Conservation (phyloP, 306 rosid genomes). For the Rosa rugosa region DNA sequence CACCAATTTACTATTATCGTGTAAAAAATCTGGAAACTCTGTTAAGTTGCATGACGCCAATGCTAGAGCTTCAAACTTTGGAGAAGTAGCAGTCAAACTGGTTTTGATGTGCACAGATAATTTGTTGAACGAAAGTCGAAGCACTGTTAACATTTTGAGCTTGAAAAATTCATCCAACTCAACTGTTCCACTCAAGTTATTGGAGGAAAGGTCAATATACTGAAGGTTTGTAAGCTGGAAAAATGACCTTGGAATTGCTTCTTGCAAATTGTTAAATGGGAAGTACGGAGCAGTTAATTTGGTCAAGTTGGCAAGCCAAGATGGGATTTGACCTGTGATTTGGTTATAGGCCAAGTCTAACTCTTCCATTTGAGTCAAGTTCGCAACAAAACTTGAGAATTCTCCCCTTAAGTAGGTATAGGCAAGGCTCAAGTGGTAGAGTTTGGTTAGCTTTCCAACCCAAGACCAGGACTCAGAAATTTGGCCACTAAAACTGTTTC, state of each 20-base stretch:
- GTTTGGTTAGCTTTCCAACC: conserved; percentile 7
- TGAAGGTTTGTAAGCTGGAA: conserved; percentile 13
- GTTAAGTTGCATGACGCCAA: conserved; percentile 19
- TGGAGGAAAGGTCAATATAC: not conserved
- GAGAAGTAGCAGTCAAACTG: not conserved
- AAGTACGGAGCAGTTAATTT: not conserved
- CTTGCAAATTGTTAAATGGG: conserved; percentile 11
- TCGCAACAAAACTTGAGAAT: conserved; percentile 14
- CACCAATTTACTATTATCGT: not conserved
- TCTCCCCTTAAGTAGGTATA: not conserved
- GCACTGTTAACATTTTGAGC: not conserved
- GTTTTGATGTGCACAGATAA: conserved; percentile 12
- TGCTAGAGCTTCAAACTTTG: not conserved
- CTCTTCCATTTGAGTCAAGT: not conserved
- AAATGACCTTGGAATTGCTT: conserved; percentile 19
- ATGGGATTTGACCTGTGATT: conserved; percentile 6
- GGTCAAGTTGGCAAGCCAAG: conserved; percentile 14
- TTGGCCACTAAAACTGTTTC: not conserved
- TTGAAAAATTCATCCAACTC: conserved; percentile 9
- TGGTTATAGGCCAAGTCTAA: not conserved
- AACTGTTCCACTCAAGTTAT: conserved; percentile 24
- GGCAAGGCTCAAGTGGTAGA: not conserved
- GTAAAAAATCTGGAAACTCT: conserved; percentile 30
- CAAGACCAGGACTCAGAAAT: conserved; percentile 1
- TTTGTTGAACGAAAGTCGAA: conserved; percentile 12